These are phyloP conservation scores for Teunomyces lycoperdinae DNA, from an alignment of 805 yeast species.

Conservation along the genomic window DNA sequence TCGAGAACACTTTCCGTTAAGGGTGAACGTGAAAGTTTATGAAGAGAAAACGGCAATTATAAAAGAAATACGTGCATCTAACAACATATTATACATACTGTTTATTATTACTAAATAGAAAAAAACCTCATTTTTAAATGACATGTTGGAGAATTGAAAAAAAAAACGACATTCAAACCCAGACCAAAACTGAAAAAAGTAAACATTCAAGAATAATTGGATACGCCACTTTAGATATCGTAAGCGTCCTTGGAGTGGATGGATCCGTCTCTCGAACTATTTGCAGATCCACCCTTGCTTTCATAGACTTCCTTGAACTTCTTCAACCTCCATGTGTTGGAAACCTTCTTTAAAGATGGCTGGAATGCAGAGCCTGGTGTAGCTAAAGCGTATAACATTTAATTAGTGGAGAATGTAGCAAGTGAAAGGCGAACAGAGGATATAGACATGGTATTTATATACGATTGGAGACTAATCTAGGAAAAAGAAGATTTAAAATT, in stretches of 20 bases:
- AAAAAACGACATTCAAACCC: neutral
- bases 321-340: constrained; percentile 35
- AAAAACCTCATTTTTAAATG: neutral
- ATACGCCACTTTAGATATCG: neutral
- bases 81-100: neutral
- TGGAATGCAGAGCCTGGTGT: constrained; percentile 38
- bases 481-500: neutral
- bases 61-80: neutral
- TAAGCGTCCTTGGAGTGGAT: constrained; percentile 5
- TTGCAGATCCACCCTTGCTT: constrained; percentile 22
- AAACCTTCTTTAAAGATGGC: constrained; percentile 32
- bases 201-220: neutral
- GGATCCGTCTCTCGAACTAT: constrained; percentile 11
- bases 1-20: too few species aligned
- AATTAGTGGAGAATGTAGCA: neutral
- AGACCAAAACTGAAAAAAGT: neutral
- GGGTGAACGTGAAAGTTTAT: too few species aligned
- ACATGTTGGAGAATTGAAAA: neutral
- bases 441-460: neutral
- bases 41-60: neutral
- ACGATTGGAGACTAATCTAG: neutral
- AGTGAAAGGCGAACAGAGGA: neutral
- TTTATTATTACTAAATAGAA: constrained; percentile 3
- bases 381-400: constrained; percentile 29
- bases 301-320: constrained; percentile 33